These are phyloP conservation scores for Tetracladium setigerum DNA, from an alignment of 495 filamentous ascomycete genomes.

Conservation along the genomic window DNA sequence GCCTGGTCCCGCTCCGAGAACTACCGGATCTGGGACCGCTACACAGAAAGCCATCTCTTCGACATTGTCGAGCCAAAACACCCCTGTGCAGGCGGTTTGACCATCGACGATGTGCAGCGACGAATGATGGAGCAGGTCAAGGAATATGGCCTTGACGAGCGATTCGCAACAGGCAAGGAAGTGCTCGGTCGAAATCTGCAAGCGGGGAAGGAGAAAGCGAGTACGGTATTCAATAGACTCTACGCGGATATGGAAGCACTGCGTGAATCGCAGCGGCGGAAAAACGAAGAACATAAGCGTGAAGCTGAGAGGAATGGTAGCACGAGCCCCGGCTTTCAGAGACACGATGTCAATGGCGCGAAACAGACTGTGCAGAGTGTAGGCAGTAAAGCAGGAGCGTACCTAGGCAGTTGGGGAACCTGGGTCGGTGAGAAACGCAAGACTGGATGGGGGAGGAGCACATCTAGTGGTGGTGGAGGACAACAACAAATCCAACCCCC, in stretches of 20 bases:
- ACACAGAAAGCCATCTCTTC: slow-evolving; percentile 78
- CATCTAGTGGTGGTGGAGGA: slow-evolving; percentile 16
- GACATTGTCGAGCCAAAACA: slow-evolving; percentile 90
- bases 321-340: slow-evolving; percentile 21
- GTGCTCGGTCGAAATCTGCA: slow-evolving; percentile 70
- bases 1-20: slow-evolving; percentile 84
- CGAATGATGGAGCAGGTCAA: slow-evolving; percentile 81
- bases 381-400: slow-evolving; percentile 70
- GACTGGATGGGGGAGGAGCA: slow-evolving; percentile 41
- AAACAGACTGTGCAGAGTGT: slow-evolving; percentile 63
- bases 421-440: slow-evolving; percentile 91
- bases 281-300: slow-evolving; percentile 43
- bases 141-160: slow-evolving; percentile 82
- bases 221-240: slow-evolving; percentile 72
- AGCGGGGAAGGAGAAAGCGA: slow-evolving; percentile 79
- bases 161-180: slow-evolving; percentile 68
- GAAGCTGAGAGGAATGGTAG: slow-evolving; percentile 24
- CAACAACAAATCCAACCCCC: slow-evolving; percentile 18
- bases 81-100: slow-evolving; percentile 88
- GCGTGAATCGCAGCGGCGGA: slow-evolving; percentile 71
- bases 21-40: slow-evolving; percentile 68
- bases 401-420: slow-evolving; percentile 87
- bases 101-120: slow-evolving; percentile 90
- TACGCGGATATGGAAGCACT: slow-evolving; percentile 85
- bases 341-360: slow-evolving; percentile 53